Evolutionary conservation across 352 stramenopile species (phyloP), one percentile per base, ranked within the genome.

Genomic region (Elongisporangium senticosum): DNA sequence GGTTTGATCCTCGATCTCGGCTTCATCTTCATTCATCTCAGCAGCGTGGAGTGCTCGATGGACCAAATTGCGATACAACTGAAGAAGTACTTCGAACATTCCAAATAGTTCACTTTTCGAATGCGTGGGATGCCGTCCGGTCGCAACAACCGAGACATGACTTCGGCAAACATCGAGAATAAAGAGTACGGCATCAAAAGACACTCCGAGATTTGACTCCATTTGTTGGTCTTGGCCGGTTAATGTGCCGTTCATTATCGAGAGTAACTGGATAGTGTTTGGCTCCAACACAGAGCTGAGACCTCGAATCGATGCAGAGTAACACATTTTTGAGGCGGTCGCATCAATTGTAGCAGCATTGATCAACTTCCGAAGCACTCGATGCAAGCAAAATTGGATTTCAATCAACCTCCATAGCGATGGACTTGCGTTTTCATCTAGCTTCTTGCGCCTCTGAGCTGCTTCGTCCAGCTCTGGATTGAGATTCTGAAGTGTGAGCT

Each of bases 341-440:
- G 65, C 60, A 17, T 62, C 64, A 52, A 72, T 69, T 23, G 74
- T 55, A 14, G 28, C 22, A 7, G 64, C 65, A 14, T 62, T 56
- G 40, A 63, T 24, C 48, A 79, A 21, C 51, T 77, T 83, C 13
- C 72, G 71, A 17, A 80, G 23, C 62, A 86, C 65, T 11, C 76
- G 72, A 47, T 84, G 63, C 22, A 86, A 61, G 48, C 64, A 74
- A n/a, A 86, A 80, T 52, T 82, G 71, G 26, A 82, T 62, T 64
- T 86, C 76, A 49, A 86, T 68, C 37, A 86, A 64, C 19, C 63
- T 69, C 76, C 76, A 86, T 28, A 83, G 33, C 0, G 76, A 79
- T 15, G 33, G 33, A 43, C 10, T 43, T 43, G 11, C 33, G 17
- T 43, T 43, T 43, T 43, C 33, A 17, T 17, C 33, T 15, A 4